A percentile compares a stretch with the other conserved stretches of the same genome.
Evolutionary conservation across 768 basidiomycete genomes (phyloP).

Genomic region (Royoungia palumana): DNA sequence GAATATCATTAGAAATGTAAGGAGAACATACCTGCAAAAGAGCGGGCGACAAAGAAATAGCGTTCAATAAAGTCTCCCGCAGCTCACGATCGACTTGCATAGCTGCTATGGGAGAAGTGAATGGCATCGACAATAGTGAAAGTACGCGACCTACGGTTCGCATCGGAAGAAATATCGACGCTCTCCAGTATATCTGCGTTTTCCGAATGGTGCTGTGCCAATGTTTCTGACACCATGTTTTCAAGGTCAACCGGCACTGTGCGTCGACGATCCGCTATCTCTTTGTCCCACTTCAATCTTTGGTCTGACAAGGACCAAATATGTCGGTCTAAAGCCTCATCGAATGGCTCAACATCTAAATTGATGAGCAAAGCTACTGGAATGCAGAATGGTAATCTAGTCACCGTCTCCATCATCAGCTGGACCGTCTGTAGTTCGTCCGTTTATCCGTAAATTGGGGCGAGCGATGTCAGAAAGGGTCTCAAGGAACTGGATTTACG

Average conservation of each 20-base stretch:
- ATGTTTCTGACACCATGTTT: conserved; percentile 36
- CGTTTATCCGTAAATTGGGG: conserved; percentile 77
- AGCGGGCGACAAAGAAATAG: conserved; percentile 43
- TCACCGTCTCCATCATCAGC: conserved; percentile 53
- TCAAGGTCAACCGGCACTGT: conserved; percentile 56
- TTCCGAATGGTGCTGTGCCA: conserved; percentile 33
- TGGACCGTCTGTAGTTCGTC: conserved; percentile 68
- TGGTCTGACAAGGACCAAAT: conserved; percentile 81
- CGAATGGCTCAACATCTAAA: conserved; percentile 75
- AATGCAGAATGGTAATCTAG: conserved; percentile 6
- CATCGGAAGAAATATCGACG: not conserved
- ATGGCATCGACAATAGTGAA: not conserved
- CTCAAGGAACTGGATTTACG: conserved; percentile 51
- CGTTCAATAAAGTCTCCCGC: conserved; percentile 30
- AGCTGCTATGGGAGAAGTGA: conserved; percentile 13
- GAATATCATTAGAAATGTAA: too few relatives aligned
- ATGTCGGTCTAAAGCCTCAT: conserved; percentile 79
- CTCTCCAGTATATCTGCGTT: conserved; percentile 26
- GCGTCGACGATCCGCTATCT: conserved; percentile 65
- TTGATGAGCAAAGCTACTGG: not conserved
- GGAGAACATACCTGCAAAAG: conserved; percentile 46
- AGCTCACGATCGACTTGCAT: conserved; percentile 21
- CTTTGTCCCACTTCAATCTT: conserved; percentile 69
- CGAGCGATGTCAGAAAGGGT: conserved; percentile 57
- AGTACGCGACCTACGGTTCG: conserved; percentile 10